Evolutionary conservation across 2,329 filamentous ascomycete genomes (phyloP).

Genomic region (Fusarium sp.): DNA sequence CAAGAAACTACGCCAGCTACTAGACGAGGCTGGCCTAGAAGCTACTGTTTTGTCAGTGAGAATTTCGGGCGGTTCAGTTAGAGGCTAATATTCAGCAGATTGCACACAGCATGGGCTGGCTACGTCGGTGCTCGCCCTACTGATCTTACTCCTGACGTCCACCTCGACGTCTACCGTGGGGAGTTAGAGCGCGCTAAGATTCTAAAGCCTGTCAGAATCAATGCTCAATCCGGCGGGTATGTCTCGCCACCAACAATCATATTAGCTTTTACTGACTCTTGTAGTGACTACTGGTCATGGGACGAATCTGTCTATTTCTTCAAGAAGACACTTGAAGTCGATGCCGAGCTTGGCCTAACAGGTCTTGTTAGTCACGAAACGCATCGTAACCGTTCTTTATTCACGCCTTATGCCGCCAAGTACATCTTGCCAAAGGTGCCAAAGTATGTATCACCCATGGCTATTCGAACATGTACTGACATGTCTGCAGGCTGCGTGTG

Average conservation of each 20-base stretch:
- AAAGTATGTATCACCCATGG: not conserved
- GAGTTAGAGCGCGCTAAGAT: not conserved
- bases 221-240: constrained; percentile 1
- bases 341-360: not conserved
- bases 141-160: not conserved
- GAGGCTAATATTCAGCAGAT: not conserved
- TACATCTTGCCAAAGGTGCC: not conserved
- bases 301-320: not conserved
- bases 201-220: not conserved
- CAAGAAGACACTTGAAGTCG: not conserved
- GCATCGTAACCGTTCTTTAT: not conserved
- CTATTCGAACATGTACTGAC: not conserved
- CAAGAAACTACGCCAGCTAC: not conserved
- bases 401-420: not conserved
- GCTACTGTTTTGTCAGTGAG: not conserved
- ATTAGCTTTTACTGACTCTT: not conserved
- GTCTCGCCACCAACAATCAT: not conserved
- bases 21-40: not conserved
- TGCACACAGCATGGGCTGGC: constrained; percentile 1
- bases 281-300: not conserved
- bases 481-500: not conserved
- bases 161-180: not conserved
- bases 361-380: not conserved
- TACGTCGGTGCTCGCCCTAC: not conserved
- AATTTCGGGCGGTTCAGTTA: accelerated